Conservation (phyloP, 2,329 filamentous ascomycete genomes). For the Diatrype stigma region DNA sequence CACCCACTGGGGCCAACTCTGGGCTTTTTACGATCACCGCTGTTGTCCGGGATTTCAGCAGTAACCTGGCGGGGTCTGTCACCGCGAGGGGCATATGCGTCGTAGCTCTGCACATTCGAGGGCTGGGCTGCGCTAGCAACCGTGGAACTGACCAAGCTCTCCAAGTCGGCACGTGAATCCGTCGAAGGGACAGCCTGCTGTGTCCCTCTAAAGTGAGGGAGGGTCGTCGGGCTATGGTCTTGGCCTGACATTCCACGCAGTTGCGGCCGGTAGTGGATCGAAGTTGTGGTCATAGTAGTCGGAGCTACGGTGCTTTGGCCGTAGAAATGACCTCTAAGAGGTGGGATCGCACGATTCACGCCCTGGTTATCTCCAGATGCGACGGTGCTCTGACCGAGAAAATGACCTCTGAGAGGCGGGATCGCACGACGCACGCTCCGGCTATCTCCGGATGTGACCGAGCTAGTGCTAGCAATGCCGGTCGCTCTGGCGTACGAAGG, state of each 20-base stretch:
- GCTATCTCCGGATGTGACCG: background rate
- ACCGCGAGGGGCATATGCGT: background rate
- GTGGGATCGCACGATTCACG: too few species aligned
- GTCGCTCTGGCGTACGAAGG: background rate
- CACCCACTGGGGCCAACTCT: background rate
- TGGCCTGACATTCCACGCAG: background rate
- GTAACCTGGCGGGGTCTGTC: background rate
- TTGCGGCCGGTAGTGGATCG: background rate
- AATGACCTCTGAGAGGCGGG: background rate
- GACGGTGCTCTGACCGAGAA: too few species aligned
- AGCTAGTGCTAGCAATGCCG: background rate
- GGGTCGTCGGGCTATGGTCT: background rate
- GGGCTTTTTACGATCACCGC: background rate
- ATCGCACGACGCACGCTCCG: background rate
- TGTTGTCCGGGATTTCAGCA: background rate
- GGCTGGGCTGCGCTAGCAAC: background rate
- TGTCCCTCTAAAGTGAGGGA: background rate
- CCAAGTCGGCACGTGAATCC: background rate
- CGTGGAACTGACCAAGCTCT: background rate
- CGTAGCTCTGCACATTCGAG: background rate
- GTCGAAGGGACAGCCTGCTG: background rate
- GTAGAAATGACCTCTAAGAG: too few species aligned
- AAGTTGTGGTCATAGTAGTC: background rate
- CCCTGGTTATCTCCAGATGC: too few species aligned
- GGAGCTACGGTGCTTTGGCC: too few species aligned